Evolutionary conservation across 495 filamentous ascomycete genomes (phyloP).

Genomic region (Venustampulla echinocandica): DNA sequence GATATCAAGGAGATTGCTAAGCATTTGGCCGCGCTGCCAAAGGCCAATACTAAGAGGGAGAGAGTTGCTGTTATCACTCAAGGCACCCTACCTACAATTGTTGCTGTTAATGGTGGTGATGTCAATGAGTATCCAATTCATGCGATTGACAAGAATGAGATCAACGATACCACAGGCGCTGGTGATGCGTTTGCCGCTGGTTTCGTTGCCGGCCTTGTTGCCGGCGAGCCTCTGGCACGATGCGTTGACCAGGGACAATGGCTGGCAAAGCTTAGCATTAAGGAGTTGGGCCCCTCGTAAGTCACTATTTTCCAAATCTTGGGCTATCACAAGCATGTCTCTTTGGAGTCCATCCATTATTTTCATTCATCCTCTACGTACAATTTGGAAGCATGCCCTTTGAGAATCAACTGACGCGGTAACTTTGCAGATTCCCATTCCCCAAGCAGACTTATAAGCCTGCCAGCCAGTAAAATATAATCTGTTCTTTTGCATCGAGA

Average conservation of each 20-base stretch:
- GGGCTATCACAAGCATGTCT: background rate
- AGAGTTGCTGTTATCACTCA: slow-evolving; percentile 88
- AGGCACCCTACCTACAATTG: slow-evolving; percentile 79
- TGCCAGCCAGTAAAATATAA: slow-evolving; percentile 22
- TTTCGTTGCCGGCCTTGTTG: slow-evolving; percentile 79
- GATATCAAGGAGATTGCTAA: slow-evolving; percentile 84
- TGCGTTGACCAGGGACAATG: slow-evolving; percentile 86
- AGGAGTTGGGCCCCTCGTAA: slow-evolving; percentile 93
- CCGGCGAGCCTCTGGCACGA: slow-evolving; percentile 67
- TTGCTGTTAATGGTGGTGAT: slow-evolving; percentile 62
- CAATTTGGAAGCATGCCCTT: no score
- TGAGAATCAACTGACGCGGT: no score
- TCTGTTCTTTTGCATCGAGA: slow-evolving; percentile 13
- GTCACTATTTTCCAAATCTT: slow-evolving; percentile 28
- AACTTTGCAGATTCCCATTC: slow-evolving; percentile 58
- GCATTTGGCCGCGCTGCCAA: slow-evolving; percentile 75
- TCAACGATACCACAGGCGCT: slow-evolving; percentile 93
- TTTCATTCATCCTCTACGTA: no score
- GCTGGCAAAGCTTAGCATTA: slow-evolving; percentile 85
- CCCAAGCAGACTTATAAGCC: slow-evolving; percentile 69
- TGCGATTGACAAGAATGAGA: slow-evolving; percentile 60
- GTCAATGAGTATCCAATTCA: slow-evolving; percentile 72
- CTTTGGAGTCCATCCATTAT: slow-evolving; percentile 2
- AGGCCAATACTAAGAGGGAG: slow-evolving; percentile 73
- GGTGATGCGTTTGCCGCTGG: slow-evolving; percentile 97